Evolutionary conservation across 1,284 basidiomycete genomes (phyloP), one percentile per base, ranked within the genome.

Genomic region (Ustanciosporium gigantosporum): DNA sequence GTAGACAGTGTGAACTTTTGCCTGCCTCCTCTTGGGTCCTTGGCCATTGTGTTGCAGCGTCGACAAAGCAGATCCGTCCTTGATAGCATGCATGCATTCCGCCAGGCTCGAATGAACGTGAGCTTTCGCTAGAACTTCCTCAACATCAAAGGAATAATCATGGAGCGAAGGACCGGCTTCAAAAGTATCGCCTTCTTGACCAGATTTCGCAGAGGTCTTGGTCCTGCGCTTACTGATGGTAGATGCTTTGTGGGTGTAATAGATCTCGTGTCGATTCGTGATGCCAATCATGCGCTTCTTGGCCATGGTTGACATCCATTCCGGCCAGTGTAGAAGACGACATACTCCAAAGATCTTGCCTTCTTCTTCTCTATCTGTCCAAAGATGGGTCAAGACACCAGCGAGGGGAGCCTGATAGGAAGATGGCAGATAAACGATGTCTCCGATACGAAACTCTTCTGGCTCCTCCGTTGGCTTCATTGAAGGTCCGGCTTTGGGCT

Each of bases 261-360:
- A 70, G 56, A 70, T 53, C 39, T 70, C 67, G 49, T 67, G 50
- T 37, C 66, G 46, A 29, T 43, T 49, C 5, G 53, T 55, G 45
- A 62, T 57, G 24, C 53, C 53, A 5, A 47, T 37, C 53, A 67
- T 61, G n/a, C 65, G 53, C 35, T 55, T 58, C 44, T 59, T 62
- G 15, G 59, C 59, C 53, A 58, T 58, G n/a, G 53, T 57, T 5
- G 59, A 57, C 53, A 67, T 62, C 53, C 55, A 58, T 39, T 67
- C 65, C 2, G 65, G 59, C 65, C 65, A 67, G 22, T 62, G 61
- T 2, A 65, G 61, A 5, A 65, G 45, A 22, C 61, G 56, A 36
- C 56, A 58, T 3, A 65, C 56, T n/a, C 61, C 61, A 36, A 59
- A 65, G 37, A 65, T 65, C 41, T 55, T 59, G 48, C 44, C 55